A percentile compares a stretch with the other conserved stretches of the same genome.
Evolutionary conservation across 2,329 filamentous ascomycete species (phyloP).

Genomic region (Cladosporium cucumerinum): DNA sequence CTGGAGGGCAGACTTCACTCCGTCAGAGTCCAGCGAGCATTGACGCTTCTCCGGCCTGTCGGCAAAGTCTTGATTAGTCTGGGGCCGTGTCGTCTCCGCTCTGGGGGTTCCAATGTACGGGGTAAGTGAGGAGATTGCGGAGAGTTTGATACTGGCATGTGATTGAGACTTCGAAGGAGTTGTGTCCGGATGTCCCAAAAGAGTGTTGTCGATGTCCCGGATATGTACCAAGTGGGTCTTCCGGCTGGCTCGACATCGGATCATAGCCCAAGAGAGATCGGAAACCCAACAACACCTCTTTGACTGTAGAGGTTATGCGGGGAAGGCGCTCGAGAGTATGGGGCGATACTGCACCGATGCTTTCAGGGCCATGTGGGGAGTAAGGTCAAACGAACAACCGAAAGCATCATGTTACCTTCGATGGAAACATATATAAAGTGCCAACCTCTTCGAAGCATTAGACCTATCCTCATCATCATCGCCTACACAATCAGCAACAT

Average conservation of each 20-base stretch:
- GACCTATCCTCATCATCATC: not conserved
- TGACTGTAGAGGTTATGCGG: not conserved
- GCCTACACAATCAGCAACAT: not conserved
- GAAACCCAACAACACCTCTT: not conserved
- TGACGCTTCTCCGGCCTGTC: not conserved
- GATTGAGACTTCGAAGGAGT: not conserved
- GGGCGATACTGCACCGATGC: not conserved
- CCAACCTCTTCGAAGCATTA: not conserved
- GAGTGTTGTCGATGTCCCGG: not conserved
- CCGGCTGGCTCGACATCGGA: not conserved
- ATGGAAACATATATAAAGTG: not conserved
- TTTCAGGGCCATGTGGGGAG: not conserved
- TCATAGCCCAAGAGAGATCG: slow-evolving; percentile 2
- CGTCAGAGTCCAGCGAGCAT: not conserved
- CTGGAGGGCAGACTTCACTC: not conserved
- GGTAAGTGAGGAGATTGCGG: slow-evolving; percentile 2
- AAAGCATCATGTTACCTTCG: not conserved
- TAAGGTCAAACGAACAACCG: not conserved
- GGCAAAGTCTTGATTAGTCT: not conserved
- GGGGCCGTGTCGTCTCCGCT: not conserved
- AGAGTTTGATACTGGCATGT: not conserved
- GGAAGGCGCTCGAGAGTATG: not conserved
- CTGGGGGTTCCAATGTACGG: not conserved
- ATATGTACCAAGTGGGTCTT: not conserved
- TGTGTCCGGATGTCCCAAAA: not conserved